These are phyloP conservation scores for Fraxinus anomala DNA, from an alignment of 257 asterid genomes.

Conservation along the genomic window DNA sequence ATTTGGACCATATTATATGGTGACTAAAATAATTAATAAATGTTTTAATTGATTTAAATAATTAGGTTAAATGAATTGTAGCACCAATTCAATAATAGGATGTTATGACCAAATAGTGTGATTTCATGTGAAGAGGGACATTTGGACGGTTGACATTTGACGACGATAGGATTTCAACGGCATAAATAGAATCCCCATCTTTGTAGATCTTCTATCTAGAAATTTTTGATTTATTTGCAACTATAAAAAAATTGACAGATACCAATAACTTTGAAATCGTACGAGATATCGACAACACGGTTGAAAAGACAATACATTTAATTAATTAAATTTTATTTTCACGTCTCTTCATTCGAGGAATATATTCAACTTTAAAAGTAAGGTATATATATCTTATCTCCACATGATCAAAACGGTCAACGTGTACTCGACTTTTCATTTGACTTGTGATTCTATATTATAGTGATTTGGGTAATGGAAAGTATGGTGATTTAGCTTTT, in stretches of 20 bases:
- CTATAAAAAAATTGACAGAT: background rate
- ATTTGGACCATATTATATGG: too few species aligned
- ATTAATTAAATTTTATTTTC: too few species aligned
- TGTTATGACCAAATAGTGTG: background rate
- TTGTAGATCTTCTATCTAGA: background rate
- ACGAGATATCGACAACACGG: background rate
- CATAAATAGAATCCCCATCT: background rate
- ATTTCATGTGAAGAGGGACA: background rate
- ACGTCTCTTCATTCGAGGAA: too few species aligned
- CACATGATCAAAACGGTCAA: too few species aligned
- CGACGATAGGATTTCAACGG: background rate
- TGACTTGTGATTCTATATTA: background rate
- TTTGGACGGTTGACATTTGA: constrained; percentile 4
- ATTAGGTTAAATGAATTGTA: background rate
- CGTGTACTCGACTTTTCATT: too few species aligned
- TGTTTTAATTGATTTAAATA: background rate
- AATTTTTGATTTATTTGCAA: background rate
- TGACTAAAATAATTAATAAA: background rate
- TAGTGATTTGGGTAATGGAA: too few species aligned
- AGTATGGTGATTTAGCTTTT: too few species aligned
- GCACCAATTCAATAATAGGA: background rate
- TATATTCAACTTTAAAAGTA: too few species aligned
- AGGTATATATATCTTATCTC: too few species aligned
- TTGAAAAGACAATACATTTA: background rate
- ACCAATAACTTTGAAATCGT: background rate